Base-by-base conservation (phyloP, 495 filamentous ascomycete species). In the Penicillium crystallinum region DNA sequence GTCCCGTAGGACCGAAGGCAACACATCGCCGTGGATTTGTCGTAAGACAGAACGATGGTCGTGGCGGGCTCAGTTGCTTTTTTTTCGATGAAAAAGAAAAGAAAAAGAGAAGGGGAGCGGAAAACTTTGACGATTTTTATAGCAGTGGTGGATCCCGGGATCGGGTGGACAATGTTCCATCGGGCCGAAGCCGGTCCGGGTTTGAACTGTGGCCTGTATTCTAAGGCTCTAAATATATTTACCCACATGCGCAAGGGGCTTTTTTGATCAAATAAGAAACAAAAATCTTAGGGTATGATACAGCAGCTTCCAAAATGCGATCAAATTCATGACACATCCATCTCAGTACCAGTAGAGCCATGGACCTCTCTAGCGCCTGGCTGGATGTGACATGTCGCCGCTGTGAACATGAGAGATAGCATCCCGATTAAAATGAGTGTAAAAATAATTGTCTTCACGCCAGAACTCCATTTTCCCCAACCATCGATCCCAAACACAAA, bases 31-130 rank as follows among this genome's bases (percentile, higher is more conserved):
- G 79, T 82, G 67, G 64, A 44, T 29, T 9, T 33, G 54, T 58
- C 54, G 27, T 52, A 56, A 68, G 68, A 70, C 77, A 73, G 71
- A 68, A 75, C 79, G 77, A 78, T 67, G 80, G 80, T 83, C 80
- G 80, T 83, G 80, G 79, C 80, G 75, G 76, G 78, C 65, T 80
- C 79, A 71, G 79, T 80, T 79, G 62, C 73, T 78, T 82, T 83
- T 83, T 27, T 73, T 42, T 48, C 46, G 68, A 72, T 76, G 69
- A 71, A 66, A 62, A 74, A 69, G 66, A 71, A 65, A 80, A 70
- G 61, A 45, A 62, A 65, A 63, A 59, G 61, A 50, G 30, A 48
- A 23, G 56, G 25, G 48, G 34, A 1, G 31, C 46, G 35, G 10
- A 59, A 62, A 58, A 58, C 48, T 65, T 64, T 11, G 12, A 19